Percentiles rank a stretch among this genome's conserved stretches.
phyloP scores from a whole-genome alignment of 2,329 filamentous ascomycete species.

The Akanthomyces uredinophilus region DNA sequence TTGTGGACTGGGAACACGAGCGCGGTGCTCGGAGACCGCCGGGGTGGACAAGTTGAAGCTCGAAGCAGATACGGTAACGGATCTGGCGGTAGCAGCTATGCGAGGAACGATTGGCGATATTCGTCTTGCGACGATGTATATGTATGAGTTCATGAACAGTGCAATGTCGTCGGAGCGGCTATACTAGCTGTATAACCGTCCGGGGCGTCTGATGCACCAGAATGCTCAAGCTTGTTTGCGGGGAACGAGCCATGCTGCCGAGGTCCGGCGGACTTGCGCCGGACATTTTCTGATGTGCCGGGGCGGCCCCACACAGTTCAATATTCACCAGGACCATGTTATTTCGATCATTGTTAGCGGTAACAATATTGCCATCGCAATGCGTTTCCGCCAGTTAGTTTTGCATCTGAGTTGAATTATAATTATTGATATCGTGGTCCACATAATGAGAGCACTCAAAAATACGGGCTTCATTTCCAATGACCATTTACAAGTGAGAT shows the following conservation, averaged over 20 bases:
- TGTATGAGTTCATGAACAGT: background rate
- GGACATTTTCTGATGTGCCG: background rate
- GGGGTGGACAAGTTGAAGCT: background rate
- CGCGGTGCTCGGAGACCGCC: background rate
- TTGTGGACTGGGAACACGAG: background rate
- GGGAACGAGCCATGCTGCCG: conserved; percentile 3
- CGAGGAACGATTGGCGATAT: background rate
- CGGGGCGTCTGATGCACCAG: background rate
- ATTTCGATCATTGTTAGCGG: no score
- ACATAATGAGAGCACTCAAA: background rate
- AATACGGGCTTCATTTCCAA: background rate
- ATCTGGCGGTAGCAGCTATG: background rate
- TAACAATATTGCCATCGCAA: no score
- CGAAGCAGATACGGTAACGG: background rate
- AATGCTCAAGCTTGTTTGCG: conserved; percentile 3
- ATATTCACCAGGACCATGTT: no score
- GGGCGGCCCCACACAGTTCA: background rate
- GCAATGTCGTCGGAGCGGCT: background rate
- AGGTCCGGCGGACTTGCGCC: conserved; percentile 1
- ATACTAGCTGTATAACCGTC: conserved; percentile 10
- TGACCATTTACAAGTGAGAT: background rate
- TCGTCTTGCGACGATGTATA: conserved; percentile 10
- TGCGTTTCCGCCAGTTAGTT: no score
- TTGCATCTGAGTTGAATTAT: background rate
- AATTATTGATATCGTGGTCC: background rate